A percentile compares a stretch with the other conserved stretches of the same genome.
phyloP scores from a whole-genome alignment of 2,329 filamentous ascomycete genomes.

The Phoma sp. region DNA sequence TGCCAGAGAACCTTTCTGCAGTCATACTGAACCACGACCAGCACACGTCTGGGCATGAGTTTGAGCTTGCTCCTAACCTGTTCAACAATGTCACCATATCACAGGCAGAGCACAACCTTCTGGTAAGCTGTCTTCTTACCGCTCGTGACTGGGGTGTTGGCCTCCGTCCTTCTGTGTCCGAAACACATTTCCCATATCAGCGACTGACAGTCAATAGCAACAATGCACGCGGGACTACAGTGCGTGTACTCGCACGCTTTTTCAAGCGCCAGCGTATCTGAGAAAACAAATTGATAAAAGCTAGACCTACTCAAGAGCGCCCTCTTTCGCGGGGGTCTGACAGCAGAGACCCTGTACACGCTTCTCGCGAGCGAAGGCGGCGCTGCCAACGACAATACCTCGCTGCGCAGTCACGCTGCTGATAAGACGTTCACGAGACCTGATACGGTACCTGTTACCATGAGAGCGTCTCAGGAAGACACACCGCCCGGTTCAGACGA shows the following conservation, averaged over 20 bases:
- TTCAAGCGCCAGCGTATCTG: too few relatives aligned
- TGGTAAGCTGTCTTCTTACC: slow-evolving; percentile 54
- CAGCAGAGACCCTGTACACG: slow-evolving; percentile 57
- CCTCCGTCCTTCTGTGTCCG: background rate
- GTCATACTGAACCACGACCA: slow-evolving; percentile 28
- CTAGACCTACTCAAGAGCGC: slow-evolving; percentile 55
- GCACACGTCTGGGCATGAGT: slow-evolving; percentile 51
- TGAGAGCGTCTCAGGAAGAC: slow-evolving; percentile 12
- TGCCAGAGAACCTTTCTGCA: background rate
- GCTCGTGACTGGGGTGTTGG: too few relatives aligned
- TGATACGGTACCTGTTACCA: slow-evolving; percentile 15
- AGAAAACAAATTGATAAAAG: slow-evolving; percentile 2
- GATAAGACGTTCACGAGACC: slow-evolving; percentile 22
- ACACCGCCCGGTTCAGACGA: slow-evolving; percentile 26
- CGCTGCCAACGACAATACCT: slow-evolving; percentile 20
- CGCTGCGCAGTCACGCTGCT: slow-evolving; percentile 22
- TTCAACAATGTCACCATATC: slow-evolving; percentile 60
- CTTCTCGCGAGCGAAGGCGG: slow-evolving; percentile 46
- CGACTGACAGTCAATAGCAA: slow-evolving; percentile 34
- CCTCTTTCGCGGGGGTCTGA: slow-evolving; percentile 59
- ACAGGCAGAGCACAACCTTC: slow-evolving; percentile 65
- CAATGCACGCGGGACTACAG: slow-evolving; percentile 61
- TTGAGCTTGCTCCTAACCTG: slow-evolving; percentile 44
- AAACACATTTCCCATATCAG: background rate
- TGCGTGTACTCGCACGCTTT: slow-evolving; percentile 43